phyloP scores from a whole-genome alignment of 768 basidiomycete genomes.

The Tubosaeta sp. region DNA sequence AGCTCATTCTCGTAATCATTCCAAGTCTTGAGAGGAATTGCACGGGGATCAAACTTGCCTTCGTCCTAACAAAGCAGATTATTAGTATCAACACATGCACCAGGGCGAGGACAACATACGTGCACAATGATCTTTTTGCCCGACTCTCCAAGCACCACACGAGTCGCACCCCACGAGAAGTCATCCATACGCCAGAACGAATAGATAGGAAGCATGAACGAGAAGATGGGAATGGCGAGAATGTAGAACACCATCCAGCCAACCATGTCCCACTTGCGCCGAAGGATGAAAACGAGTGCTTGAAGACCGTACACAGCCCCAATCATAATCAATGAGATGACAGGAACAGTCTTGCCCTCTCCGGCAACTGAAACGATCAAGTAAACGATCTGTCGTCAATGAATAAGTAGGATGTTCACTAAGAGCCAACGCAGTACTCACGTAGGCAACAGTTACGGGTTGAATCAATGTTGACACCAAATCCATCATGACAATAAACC shows the following conservation, averaged over 20 bases:
- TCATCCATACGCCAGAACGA: constrained; percentile 99
- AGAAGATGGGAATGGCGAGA: constrained; percentile 88
- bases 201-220: constrained; percentile 88
- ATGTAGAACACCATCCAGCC: constrained; percentile 98
- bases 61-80: constrained; percentile 62
- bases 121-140: constrained; percentile 96
- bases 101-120: constrained; percentile 43
- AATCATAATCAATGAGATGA: constrained; percentile 86
- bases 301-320: constrained; percentile 93
- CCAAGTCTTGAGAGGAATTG: constrained; percentile 96
- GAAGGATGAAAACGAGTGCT: constrained; percentile 84
- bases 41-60: constrained; percentile 91
- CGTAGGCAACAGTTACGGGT: constrained; percentile 86
- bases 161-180: constrained; percentile 93
- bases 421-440: constrained; percentile 38
- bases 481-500: constrained; percentile 97
- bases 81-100: constrained; percentile 9
- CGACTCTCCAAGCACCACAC: constrained; percentile 88
- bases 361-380: constrained; percentile 78
- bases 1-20: constrained; percentile 95
- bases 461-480: constrained; percentile 81
- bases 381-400: constrained; percentile 63
- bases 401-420: constrained; percentile 6
- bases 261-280: constrained; percentile 98
- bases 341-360: constrained; percentile 64